Evolutionary conservation across 2,329 filamentous ascomycete genomes (phyloP).

Genomic region (Scortechinia acanthostroma): DNA sequence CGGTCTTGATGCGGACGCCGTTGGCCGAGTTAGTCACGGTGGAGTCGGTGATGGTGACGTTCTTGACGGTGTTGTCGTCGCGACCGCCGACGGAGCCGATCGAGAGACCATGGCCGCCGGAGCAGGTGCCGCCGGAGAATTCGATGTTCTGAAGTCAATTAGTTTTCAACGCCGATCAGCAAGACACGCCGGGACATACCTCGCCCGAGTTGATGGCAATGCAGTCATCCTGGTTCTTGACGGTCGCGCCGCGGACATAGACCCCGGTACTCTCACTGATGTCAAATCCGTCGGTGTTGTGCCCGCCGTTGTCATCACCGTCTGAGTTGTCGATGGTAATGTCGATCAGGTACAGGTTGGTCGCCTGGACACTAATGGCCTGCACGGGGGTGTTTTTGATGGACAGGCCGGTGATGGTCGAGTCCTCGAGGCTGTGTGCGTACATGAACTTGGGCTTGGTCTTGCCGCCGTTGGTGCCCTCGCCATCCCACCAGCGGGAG

Average conservation of each 20-base stretch:
- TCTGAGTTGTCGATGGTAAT: conserved; percentile 50
- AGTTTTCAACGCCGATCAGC: conserved; percentile 31
- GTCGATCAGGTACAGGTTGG: conserved; percentile 31
- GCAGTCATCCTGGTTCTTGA: conserved; percentile 54
- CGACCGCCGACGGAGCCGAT: conserved; percentile 53
- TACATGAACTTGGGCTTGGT: conserved; percentile 61
- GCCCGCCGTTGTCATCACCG: conserved; percentile 33
- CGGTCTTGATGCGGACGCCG: conserved; percentile 51
- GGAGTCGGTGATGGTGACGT: conserved; percentile 38
- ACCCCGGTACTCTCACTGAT: conserved; percentile 34
- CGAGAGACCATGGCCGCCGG: conserved; percentile 46
- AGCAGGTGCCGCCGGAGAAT: conserved; percentile 33
- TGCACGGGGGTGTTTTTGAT: conserved; percentile 48
- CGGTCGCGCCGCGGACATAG: conserved; percentile 37
- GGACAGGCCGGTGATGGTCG: conserved; percentile 37
- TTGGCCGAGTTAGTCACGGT: conserved; percentile 41
- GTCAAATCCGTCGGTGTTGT: conserved; percentile 49
- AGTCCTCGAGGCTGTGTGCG: conserved; percentile 39
- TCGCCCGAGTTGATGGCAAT: conserved; percentile 48
- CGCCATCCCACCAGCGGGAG: conserved; percentile 49
- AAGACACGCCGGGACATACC: conserved; percentile 23
- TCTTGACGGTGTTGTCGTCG: conserved; percentile 41
- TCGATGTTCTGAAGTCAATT: conserved; percentile 19
- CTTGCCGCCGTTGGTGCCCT: conserved; percentile 51
- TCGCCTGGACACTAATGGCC: conserved; percentile 35